Conservation (phyloP, 2,329 filamentous ascomycete species). For the Aspergillus candidus region DNA sequence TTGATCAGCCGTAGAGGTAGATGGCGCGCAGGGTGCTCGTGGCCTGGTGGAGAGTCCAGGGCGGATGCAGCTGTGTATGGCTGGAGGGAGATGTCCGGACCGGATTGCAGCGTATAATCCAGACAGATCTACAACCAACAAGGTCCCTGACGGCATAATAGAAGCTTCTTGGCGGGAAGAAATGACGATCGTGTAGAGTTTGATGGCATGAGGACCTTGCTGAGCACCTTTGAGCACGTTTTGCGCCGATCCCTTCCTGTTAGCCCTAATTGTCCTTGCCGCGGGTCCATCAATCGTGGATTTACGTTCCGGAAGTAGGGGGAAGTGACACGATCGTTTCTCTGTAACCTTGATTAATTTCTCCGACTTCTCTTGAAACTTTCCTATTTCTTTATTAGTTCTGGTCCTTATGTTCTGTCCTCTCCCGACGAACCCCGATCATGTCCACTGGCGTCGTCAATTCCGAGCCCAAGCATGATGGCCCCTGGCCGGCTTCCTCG, state of each 20-base stretch:
- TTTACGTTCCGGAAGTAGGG: too few relatives aligned
- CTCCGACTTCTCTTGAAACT: too few relatives aligned
- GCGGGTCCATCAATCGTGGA: neutral
- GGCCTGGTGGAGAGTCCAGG: too few relatives aligned
- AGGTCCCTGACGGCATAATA: slow-evolving; percentile 3
- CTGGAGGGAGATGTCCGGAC: too few relatives aligned
- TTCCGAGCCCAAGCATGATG: slow-evolving; percentile 2
- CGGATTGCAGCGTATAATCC: too few relatives aligned
- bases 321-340: too few relatives aligned
- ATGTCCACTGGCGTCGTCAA: slow-evolving; percentile 1
- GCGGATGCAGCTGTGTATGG: too few relatives aligned
- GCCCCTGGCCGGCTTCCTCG: neutral
- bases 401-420: slow-evolving; percentile 1
- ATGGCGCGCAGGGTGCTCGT: too few relatives aligned
- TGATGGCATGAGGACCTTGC: slow-evolving; percentile 16
- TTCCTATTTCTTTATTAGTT: neutral
- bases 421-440: neutral
- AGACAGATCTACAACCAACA: neutral
- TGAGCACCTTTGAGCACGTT: slow-evolving; percentile 29
- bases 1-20: too few relatives aligned
- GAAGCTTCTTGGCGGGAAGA: neutral
- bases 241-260: slow-evolving; percentile 7
- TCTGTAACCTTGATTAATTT: too few relatives aligned
- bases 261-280: slow-evolving; percentile 5
- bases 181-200: too few relatives aligned